These are phyloP conservation scores for Magnolia sinica DNA, from an alignment of 164 flowering plant genomes.

Conservation along the genomic window DNA sequence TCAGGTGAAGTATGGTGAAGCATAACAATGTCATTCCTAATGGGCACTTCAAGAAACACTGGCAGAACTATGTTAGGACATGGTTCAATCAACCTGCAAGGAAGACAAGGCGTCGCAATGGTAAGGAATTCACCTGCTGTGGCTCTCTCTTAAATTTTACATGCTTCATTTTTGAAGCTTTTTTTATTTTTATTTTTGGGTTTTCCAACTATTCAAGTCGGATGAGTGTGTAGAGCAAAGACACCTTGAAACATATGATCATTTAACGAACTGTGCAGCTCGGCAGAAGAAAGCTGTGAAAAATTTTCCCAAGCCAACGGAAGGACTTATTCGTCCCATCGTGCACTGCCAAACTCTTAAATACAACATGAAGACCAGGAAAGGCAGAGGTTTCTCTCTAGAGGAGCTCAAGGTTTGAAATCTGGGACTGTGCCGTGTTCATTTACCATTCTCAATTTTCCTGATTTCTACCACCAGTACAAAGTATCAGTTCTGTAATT, in stretches of 20 bases:
- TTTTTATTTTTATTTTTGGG: constrained; percentile 12
- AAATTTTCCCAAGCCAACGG: constrained; percentile 52
- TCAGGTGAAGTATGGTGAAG: constrained; percentile 64
- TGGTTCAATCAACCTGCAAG: constrained; percentile 91
- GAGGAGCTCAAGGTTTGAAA: constrained; percentile 53
- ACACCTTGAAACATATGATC: neutral
- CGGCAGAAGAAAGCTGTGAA: constrained; percentile 64
- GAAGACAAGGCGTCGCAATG: constrained; percentile 60
- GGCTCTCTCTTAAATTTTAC: neutral
- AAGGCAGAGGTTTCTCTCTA: constrained; percentile 57
- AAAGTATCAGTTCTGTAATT: too few species aligned
- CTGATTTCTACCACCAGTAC: too few species aligned
- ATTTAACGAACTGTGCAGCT: constrained; percentile 27
- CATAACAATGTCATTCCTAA: constrained; percentile 82
- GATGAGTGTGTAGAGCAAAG: neutral
- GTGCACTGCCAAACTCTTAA: constrained; percentile 57
- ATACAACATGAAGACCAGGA: constrained; percentile 65
- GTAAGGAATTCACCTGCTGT: constrained; percentile 20
- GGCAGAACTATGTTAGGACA: constrained; percentile 84
- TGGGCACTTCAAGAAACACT: constrained; percentile 77
- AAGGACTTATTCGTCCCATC: constrained; percentile 57
- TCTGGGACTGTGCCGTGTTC: neutral
- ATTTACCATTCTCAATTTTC: neutral
- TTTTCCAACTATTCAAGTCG: neutral
- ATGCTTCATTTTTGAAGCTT: neutral